A percentile compares a stretch with the other conserved stretches of the same genome.
These are phyloP conservation scores for Eucalyptus marginata DNA, from an alignment of 345 rosid genomes.

Conservation along the genomic window DNA sequence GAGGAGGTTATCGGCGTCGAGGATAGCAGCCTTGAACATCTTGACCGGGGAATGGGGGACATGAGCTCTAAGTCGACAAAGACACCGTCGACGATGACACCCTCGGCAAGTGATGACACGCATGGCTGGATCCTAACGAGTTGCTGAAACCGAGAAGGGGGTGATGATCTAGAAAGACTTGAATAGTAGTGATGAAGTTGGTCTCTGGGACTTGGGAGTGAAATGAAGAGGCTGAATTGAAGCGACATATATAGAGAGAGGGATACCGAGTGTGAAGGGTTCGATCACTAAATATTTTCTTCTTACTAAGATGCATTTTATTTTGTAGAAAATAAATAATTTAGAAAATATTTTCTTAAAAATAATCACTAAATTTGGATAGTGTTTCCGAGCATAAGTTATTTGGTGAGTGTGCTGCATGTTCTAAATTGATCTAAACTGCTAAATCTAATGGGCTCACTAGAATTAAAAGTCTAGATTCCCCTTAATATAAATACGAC, in stretches of 20 bases:
- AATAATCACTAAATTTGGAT: too few relatives aligned
- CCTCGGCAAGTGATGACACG: background rate
- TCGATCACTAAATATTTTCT: background rate
- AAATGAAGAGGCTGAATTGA: background rate
- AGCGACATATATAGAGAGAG: background rate
- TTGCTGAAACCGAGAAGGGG: background rate
- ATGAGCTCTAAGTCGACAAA: too few relatives aligned
- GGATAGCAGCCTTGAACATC: constrained; percentile 2
- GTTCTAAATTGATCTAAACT: too few relatives aligned
- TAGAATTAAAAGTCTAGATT: too few relatives aligned
- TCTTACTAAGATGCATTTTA: too few relatives aligned
- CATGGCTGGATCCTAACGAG: background rate
- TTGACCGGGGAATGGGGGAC: background rate
- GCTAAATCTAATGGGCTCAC: too few relatives aligned
- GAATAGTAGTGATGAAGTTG: background rate
- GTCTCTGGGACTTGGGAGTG: background rate
- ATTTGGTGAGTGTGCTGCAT: too few relatives aligned
- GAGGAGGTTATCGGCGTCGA: constrained; percentile 9
- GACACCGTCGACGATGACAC: too few relatives aligned
- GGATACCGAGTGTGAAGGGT: background rate
- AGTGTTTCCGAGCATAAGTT: too few relatives aligned
- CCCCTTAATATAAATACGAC: too few relatives aligned
- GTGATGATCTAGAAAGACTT: background rate
- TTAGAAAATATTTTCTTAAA: too few relatives aligned
- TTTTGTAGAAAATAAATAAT: too few relatives aligned